These are phyloP conservation scores for Ophiobolus disseminans DNA, from an alignment of 2,329 filamentous ascomycete genomes.

Conservation along the genomic window DNA sequence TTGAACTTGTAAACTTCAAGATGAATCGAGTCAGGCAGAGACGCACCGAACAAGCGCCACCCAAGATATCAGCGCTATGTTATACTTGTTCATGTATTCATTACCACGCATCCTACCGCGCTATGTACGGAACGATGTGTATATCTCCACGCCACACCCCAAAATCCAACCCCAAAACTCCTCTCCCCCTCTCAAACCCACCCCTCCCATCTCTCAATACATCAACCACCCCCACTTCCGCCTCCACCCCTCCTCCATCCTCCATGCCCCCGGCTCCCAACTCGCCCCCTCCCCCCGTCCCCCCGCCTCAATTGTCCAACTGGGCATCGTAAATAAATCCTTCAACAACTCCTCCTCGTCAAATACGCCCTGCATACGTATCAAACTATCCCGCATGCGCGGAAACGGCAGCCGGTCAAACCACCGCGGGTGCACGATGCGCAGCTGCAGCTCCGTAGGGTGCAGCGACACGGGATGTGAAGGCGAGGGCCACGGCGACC, in stretches of 20 bases:
- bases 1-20: no score
- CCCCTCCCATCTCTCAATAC: neutral
- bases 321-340: constrained; percentile 44
- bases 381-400: constrained; percentile 50
- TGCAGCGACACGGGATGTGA: constrained; percentile 33
- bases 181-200: neutral
- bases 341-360: constrained; percentile 49
- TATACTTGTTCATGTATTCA: no score
- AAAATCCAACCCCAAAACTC: neutral
- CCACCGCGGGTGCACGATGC: constrained; percentile 47
- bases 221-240: constrained; percentile 47
- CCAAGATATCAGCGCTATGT: no score
- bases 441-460: constrained; percentile 46
- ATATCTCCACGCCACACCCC: neutral
- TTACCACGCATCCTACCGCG: no score
- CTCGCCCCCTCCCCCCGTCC: constrained; percentile 20
- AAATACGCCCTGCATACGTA: constrained; percentile 36
- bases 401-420: constrained; percentile 54
- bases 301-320: constrained; percentile 37
- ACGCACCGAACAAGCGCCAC: no score
- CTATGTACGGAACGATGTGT: no score
- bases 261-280: constrained; percentile 48
- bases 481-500: constrained; percentile 26
- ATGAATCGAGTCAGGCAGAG: no score
- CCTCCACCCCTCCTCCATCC: constrained; percentile 42